Evolutionary conservation across 2,329 filamentous ascomycete genomes (phyloP).

Genomic region (Phialocephala sp.): DNA sequence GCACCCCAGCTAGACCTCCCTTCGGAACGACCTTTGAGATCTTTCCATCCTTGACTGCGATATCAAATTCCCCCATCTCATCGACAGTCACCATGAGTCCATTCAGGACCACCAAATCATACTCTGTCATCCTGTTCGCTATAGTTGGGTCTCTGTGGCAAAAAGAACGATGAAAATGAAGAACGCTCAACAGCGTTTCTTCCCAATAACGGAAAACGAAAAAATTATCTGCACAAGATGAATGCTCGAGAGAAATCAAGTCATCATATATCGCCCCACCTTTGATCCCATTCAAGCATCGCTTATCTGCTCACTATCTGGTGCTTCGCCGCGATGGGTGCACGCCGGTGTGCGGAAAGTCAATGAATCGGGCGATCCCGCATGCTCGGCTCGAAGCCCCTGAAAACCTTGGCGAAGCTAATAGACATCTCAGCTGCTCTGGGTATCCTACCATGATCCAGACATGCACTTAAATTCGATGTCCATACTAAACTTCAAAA

Average conservation of each 20-base stretch:
- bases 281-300: constrained; percentile 9
- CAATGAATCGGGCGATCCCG: not conserved
- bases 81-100: constrained; percentile 49
- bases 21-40: constrained; percentile 45
- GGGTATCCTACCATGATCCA: too few species aligned
- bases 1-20: constrained; percentile 41
- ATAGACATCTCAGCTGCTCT: too few species aligned
- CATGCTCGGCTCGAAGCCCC: not conserved
- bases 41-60: constrained; percentile 51
- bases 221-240: not conserved
- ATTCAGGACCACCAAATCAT: constrained; percentile 49
- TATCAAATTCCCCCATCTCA: constrained; percentile 47
- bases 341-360: not conserved
- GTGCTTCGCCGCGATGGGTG: constrained; percentile 1
- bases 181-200: not conserved
- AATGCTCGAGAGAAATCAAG: not conserved
- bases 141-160: not conserved
- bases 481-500: too few species aligned
- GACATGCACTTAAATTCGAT: too few species aligned
- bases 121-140: constrained; percentile 30
- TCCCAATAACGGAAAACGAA: not conserved
- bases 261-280: constrained; percentile 16
- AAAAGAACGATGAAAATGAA: not conserved
- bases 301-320: not conserved
- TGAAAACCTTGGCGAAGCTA: not conserved